phyloP scores from a whole-genome alignment of 1,284 basidiomycete genomes.

The Ceraceosorus guamensis region DNA sequence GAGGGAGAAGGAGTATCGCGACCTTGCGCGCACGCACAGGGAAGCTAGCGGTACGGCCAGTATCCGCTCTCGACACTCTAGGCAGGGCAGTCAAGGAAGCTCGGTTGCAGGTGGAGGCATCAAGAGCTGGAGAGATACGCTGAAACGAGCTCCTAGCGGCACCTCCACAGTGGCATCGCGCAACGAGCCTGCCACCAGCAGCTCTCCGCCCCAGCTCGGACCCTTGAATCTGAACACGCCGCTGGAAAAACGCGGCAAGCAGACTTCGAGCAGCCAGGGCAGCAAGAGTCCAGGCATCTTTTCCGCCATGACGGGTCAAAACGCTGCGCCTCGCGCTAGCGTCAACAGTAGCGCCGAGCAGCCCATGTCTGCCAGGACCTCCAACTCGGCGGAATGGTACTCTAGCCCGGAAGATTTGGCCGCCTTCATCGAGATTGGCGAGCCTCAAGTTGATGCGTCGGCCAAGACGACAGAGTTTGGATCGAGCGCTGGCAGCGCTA shows the following conservation, averaged over 20 bases:
- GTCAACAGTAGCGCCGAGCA: background rate
- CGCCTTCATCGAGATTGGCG: too few species aligned
- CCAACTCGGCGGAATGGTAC: background rate
- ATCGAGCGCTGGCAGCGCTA: too few species aligned
- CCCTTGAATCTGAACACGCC: slow-evolving; percentile 10
- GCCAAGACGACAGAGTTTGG: too few species aligned
- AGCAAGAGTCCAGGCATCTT: too few species aligned
- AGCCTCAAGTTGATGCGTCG: too few species aligned
- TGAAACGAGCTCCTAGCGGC: background rate
- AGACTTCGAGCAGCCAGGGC: background rate
- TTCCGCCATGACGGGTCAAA: too few species aligned
- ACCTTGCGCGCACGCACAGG: too few species aligned
- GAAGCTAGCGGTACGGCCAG: too few species aligned
- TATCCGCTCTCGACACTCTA: background rate
- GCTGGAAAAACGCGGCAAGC: too few species aligned
- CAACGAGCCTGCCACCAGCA: background rate
- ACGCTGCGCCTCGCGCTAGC: too few species aligned
- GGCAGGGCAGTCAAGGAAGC: background rate
- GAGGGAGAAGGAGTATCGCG: background rate
- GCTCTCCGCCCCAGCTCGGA: slow-evolving; percentile 7
- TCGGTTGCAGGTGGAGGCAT: background rate
- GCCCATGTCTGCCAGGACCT: background rate
- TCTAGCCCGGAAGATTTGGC: too few species aligned
- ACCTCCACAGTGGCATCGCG: background rate
- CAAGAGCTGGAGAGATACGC: background rate